Evolutionary conservation across 2,329 filamentous ascomycete species (phyloP), one percentile per base, ranked within the genome.

Genomic region (Sphaerostilbella broomeana): DNA sequence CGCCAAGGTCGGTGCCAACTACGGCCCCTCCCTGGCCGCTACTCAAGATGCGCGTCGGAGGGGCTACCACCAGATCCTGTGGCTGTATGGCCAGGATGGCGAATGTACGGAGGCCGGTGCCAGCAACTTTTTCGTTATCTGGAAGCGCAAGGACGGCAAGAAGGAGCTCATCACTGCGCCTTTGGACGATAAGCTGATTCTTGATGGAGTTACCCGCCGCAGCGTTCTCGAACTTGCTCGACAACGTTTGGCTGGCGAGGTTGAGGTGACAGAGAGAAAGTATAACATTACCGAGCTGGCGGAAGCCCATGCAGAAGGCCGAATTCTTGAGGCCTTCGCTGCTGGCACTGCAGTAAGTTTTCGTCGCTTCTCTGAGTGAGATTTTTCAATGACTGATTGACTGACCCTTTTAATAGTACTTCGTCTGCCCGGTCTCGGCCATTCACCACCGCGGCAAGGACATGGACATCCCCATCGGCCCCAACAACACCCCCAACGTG

Each of bases 1-100:
- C 57, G 87, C 88, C 45, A 95, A 95, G 66, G 77, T 95, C 22
- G 89, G 89, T 39, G 89, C 89, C 45, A 95, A 95, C 70, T 95
- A 95, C 61, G 89, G 89, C 0, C 89, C 89, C 13, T 81, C 77
- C 15, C 72, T 95, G 38, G 71, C 86, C 38, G 85, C 86, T 4
- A 88, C 88, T 34, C 73, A 73, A 13, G 84, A 89, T 60, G 89
- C 89, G 3, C 69, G 79, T 40, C 68, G 67, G 9, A 66, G 75
- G 27, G 89, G 90, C 0, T 95, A 79, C 63, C 77, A 90, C 56
- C 90, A 95, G 71, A 83, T 95, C 40, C 74, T 95, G n/a, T 95
- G 89, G 89, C 73, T 95, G 35, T 92, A 94, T 55, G 87, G 87
- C 2, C 62, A 76, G 27, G 73, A 90, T 51, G 77, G 76, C 37